phyloP scores from a whole-genome alignment of 164 flowering plant species.

The Pachysandra terminalis region DNA sequence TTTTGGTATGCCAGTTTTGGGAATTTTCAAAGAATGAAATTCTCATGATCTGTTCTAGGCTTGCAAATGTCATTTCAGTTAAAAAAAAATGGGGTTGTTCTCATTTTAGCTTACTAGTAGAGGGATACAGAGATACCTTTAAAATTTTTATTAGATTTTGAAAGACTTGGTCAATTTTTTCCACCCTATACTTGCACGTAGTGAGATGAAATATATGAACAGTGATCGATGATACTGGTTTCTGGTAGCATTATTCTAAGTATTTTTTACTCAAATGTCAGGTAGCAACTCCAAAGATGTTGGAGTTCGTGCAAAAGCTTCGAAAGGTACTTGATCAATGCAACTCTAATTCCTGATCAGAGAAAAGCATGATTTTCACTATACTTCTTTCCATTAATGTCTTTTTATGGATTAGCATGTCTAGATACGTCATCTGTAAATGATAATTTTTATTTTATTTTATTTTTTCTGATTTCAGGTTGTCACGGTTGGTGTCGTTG shows the following conservation, averaged over 20 bases:
- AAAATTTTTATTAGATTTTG: too few species aligned
- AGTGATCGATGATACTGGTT: too few species aligned
- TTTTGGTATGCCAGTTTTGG: neutral
- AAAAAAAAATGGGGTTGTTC: neutral
- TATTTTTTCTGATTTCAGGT: conserved; percentile 43
- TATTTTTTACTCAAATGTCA: conserved; percentile 21
- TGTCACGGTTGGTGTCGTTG: conserved; percentile 89
- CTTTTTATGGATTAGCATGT: neutral
- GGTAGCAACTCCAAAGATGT: conserved; percentile 70
- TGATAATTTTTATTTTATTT: conserved; percentile 5
- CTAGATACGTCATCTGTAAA: neutral
- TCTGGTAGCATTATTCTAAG: conserved; percentile 2
- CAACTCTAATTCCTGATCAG: neutral
- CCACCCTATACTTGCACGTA: neutral
- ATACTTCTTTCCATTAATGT: too few species aligned
- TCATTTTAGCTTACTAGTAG: neutral
- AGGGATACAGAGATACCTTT: neutral
- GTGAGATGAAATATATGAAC: neutral
- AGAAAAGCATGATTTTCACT: neutral
- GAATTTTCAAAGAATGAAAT: neutral
- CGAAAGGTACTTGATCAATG: conserved; percentile 51
- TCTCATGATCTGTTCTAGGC: neutral
- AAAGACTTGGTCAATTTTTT: too few species aligned
- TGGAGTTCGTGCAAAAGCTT: conserved; percentile 69
- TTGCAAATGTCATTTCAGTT: neutral